These are phyloP conservation scores for Kazachstania africana DNA, from an alignment of 805 yeast species.

Conservation along the genomic window DNA sequence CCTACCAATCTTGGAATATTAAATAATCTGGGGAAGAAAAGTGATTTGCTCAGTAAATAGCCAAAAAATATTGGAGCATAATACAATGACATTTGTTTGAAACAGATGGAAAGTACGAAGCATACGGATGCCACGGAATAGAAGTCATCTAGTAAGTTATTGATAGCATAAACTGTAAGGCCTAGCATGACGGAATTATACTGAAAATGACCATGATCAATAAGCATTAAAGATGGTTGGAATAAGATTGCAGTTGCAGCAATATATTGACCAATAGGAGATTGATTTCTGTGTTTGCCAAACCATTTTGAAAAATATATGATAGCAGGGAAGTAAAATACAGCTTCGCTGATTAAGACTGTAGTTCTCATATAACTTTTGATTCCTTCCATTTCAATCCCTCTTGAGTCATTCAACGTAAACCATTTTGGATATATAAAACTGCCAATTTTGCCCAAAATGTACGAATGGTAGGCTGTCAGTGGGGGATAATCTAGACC, in stretches of 20 bases:
- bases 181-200: constrained; percentile 93
- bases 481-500: constrained; percentile 95
- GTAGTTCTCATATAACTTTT: constrained; percentile 81
- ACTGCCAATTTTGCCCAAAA: constrained; percentile 63
- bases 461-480: constrained; percentile 85
- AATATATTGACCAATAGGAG: constrained; percentile 65
- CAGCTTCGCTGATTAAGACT: constrained; percentile 61
- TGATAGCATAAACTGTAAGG: constrained; percentile 55
- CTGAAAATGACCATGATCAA: constrained; percentile 97
- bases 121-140: constrained; percentile 58
- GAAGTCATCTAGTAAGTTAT: constrained; percentile 51
- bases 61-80: constrained; percentile 84
- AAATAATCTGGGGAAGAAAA: constrained; percentile 29
- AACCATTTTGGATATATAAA: constrained; percentile 66
- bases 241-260: constrained; percentile 69
- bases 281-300: constrained; percentile 45
- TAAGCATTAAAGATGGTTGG: constrained; percentile 71
- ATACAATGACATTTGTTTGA: constrained; percentile 93
- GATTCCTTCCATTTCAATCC: constrained; percentile 48
- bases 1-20: constrained; percentile 46
- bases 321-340: constrained; percentile 71
- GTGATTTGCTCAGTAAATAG: constrained; percentile 50
- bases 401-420: constrained; percentile 58
- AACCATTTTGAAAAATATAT: constrained; percentile 58
- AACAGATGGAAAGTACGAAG: constrained; percentile 67